Evolutionary conservation across 129 eudicot genomes (phyloP), one percentile per base, ranked within the genome.

Genomic region (Arctium minus): DNA sequence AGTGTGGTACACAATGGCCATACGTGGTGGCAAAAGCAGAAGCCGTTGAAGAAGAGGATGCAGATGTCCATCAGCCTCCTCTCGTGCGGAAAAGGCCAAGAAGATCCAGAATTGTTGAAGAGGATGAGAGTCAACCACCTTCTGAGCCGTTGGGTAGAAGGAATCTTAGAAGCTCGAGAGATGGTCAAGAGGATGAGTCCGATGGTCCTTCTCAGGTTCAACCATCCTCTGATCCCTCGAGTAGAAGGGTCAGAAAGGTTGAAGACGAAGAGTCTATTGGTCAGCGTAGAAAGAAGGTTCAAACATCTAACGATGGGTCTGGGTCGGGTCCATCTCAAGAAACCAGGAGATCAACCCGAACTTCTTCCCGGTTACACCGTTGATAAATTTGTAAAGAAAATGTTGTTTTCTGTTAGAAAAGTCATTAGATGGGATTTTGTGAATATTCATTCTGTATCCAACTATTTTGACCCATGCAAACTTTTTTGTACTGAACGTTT

Each of bases 1-100:
- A 91, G 70, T 95, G 98, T 83, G 86, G 90, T 13, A 78, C 88
- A 37, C 79, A 88, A 39, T 95, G 97, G 98, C 91, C 85, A 0
- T 86, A 39, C 33, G 22, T 81, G 35, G 53, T 79, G 39, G 76
- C 93, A 70, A 92, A 92, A 87, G 86, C 86, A 65, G 94, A 95
- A 88, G 75, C 78, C 48, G 73, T 83, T 37, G 90, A 88, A 48
- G 89, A 70, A 71, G 86, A 84, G 6, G 80, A 86, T 62, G 17
- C 80, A 65, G 75, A 80, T 80, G 53, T 22, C 29, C 78, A 76
- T 67, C 78, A 81, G 79, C 86, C 62, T 32, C 88, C 82, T 35
- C 48, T 86, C 4, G 50, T 3, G 65, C 83, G 79, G 60, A 87
- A 86, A 60, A 87, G 71, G 73, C 2, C 71, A 72, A 85, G 87